Percentiles rank a stretch among this genome's conserved stretches.
Conservation (phyloP, 441 rosid genomes). For the Populus trichocarpa region DNA sequence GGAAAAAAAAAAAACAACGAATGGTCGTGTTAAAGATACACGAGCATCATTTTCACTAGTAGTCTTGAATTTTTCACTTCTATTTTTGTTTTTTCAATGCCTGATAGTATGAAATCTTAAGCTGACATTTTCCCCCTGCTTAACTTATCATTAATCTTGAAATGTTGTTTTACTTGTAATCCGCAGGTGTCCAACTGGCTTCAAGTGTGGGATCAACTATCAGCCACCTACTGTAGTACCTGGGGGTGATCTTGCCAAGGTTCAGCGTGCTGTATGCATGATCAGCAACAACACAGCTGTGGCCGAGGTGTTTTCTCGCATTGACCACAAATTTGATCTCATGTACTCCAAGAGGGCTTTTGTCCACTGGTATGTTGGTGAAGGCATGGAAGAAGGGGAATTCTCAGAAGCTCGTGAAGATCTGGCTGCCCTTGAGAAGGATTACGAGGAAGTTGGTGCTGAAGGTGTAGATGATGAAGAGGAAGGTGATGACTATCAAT, state of each 20-base stretch:
- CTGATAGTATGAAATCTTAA: background rate
- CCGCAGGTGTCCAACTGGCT: conserved; percentile 90
- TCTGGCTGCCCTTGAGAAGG: conserved; percentile 92
- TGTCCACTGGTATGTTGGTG: conserved; percentile 96
- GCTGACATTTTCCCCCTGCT: background rate
- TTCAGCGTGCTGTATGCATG: conserved; percentile 95
- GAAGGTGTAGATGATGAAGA: conserved; percentile 84
- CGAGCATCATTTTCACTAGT: background rate
- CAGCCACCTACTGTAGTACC: conserved; percentile 91
- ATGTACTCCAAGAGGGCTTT: conserved; percentile 93
- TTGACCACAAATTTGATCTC: conserved; percentile 88
- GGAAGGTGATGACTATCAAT: conserved; percentile 64
- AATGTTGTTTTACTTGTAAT: conserved; percentile 4
- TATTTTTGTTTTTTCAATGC: background rate
- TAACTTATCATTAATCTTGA: background rate
- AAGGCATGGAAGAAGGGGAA: conserved; percentile 97
- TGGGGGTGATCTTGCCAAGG: conserved; percentile 87
- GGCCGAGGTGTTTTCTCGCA: conserved; percentile 86
- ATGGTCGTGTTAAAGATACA: background rate
- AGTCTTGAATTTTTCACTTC: background rate
- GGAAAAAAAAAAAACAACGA: background rate
- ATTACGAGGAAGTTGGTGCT: conserved; percentile 88
- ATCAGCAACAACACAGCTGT: conserved; percentile 96
- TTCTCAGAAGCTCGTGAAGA: conserved; percentile 96
- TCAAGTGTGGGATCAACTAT: conserved; percentile 91